A percentile compares a stretch with the other conserved stretches of the same genome.
phyloP scores from a whole-genome alignment of 2,329 filamentous ascomycete genomes.

The Sporothrix brasiliensis region DNA sequence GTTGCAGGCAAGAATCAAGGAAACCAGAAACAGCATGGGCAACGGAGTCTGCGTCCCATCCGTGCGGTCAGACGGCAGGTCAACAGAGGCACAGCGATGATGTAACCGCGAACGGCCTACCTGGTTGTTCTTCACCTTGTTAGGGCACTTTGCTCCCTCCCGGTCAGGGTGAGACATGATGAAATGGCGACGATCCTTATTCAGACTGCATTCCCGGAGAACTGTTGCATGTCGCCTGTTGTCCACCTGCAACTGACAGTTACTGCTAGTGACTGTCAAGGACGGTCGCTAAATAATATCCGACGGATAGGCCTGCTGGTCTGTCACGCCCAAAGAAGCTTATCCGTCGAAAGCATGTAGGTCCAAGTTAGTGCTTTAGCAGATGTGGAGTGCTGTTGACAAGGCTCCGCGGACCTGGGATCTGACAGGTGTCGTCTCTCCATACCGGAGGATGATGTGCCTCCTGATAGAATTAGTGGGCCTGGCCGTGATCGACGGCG shows the following conservation, averaged over 20 bases:
- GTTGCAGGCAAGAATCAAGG: slow-evolving; percentile 22
- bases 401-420: slow-evolving; percentile 4
- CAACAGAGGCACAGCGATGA: not conserved
- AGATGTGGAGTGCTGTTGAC: slow-evolving; percentile 9
- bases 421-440: not conserved
- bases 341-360: not conserved
- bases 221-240: not conserved
- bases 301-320: not conserved
- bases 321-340: slow-evolving; percentile 17
- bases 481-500: not conserved
- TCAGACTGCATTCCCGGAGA: slow-evolving; percentile 19
- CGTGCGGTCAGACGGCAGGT: not conserved
- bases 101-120: not conserved
- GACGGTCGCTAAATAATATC: not conserved
- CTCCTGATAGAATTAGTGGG: slow-evolving; percentile 2
- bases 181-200: slow-evolving; percentile 25
- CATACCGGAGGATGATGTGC: slow-evolving; percentile 1
- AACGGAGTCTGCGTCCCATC: not conserved
- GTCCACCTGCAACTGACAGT: not conserved
- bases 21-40: slow-evolving; percentile 1
- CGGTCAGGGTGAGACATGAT: slow-evolving; percentile 15
- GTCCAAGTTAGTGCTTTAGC: not conserved
- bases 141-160: not conserved
- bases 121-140: too few species aligned
- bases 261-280: not conserved